Evolutionary conservation across 2,329 filamentous ascomycete species (phyloP), one percentile per base, ranked within the genome.

Genomic region (Ceratocystis eucalypticola): DNA sequence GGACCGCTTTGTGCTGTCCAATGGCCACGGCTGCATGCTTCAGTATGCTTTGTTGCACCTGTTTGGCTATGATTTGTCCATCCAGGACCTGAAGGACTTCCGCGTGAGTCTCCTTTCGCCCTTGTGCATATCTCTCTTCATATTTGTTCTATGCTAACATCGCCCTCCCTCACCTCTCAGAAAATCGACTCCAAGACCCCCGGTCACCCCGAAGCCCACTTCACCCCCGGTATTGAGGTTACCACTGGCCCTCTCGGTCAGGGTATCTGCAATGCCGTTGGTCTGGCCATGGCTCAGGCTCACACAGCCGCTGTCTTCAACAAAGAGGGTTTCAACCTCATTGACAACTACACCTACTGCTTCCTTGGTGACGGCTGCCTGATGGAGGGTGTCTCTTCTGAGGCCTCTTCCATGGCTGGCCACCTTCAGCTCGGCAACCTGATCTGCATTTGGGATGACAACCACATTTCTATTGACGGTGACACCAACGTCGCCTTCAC

Each of bases 11-110:
- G 91, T 99, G 70, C 91, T 99, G 77, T 99, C 94, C 69, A 99
- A 99, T 83, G 94, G 94, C 73, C 94, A 99, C 81, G 94, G 88
- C 73, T 99, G 94, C 85, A 96, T 99, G 92, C 90, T 99, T 69
- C 94, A 96, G 78, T 99, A 99, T 87, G 89, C 93, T 74, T 85
- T 99, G 72, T 88, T 99, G 74, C 94, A 99, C 82, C 84, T 99
- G 67, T 96, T 92, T 79, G 94, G 94, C 77, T 99, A 96, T 77
- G 84, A 80, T 70, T 73, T 99, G 72, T 84, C 84, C 74, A 82
- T 99, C 69, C 89, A 99, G 74, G 94, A 97, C 79, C 78, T 99
- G 72, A 99, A 97, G 86, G 80, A 82, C 73, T 99, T 99, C 89
- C 88, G 94, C 78, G 91, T 96, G 85, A 78, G 90, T 82, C 68